Evolutionary conservation across 2,329 filamentous ascomycete species (phyloP), one percentile per base, ranked within the genome.

Genomic region (Neofusicoccum parvum): DNA sequence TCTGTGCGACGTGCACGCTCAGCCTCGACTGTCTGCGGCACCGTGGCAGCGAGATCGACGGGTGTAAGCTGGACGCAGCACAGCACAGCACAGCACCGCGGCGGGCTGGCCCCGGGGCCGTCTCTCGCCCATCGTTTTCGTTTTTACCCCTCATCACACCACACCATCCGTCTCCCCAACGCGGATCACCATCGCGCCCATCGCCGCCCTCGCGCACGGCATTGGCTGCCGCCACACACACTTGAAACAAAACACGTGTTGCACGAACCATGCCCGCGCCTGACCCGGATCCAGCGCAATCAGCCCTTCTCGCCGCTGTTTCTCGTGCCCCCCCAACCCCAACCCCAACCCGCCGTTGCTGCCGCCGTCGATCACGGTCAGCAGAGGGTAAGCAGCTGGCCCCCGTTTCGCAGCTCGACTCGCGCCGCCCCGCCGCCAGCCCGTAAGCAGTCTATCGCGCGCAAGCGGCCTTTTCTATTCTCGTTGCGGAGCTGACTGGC

Each of bases 161-260:
- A 37, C 49, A 53, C 23, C 27, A 7, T 15, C 3, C 32, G 6
- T 7, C 7, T 37, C 23, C 6, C 32, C 15, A 34, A 34, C 15
- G 27, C 10, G 14, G 14, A 50, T 50, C 27, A 49, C 20, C 23
- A 32, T 23, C 12, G 23, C 17, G 17, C 46, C 12, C 46, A 11
- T 49, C n/a, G 23, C 27, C 27, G 4, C 23, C 27, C 15, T 50
- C 27, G 12, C 48, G 2, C 32, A 4, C 34, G 49, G 36, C 14
- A 14, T 53, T 53, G 49, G 48, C 34, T 23, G 12, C 12, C 20
- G 27, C 15, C 27, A 11, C 49, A 37, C 49, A 17, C 10, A 53
- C 49, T 37, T 53, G 49, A 53, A 53, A 53, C 49, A 53, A 53
- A 53, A 53, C 49, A 53, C 49, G 49, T 53, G 49, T 53, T 53